A percentile compares a stretch with the other conserved stretches of the same genome.
phyloP scores from a whole-genome alignment of 345 rosid species.

The Excoecaria cochinchinensis region DNA sequence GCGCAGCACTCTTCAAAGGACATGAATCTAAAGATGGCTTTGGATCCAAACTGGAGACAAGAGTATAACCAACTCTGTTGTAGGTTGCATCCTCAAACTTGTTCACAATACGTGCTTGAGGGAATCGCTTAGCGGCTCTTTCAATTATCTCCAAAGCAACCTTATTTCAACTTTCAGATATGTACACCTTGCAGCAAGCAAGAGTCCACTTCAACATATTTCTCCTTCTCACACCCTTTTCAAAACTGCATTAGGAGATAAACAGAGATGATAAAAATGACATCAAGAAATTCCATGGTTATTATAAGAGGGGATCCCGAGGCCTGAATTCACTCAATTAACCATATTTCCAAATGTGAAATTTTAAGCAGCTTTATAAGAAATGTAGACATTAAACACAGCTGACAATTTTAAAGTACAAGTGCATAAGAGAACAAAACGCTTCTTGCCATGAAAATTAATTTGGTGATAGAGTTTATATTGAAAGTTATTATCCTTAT shows the following conservation, averaged over 20 bases:
- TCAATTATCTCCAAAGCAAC: slow-evolving; percentile 66
- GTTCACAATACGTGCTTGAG: slow-evolving; percentile 65
- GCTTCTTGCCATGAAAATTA: not conserved
- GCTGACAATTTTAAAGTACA: not conserved
- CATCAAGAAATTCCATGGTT: slow-evolving; percentile 35
- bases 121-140: slow-evolving; percentile 60
- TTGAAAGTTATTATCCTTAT: not conserved
- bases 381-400: not conserved
- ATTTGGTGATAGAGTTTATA: not conserved
- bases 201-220: slow-evolving; percentile 66
- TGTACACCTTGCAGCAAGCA: slow-evolving; percentile 82
- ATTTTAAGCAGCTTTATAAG: not conserved
- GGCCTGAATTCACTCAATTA: slow-evolving; percentile 13
- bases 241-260: slow-evolving; percentile 33
- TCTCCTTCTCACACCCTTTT: slow-evolving; percentile 25
- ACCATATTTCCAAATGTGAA: not conserved
- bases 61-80: slow-evolving; percentile 81
- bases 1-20: slow-evolving; percentile 48
- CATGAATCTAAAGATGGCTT: slow-evolving; percentile 31
- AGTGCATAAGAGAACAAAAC: not conserved
- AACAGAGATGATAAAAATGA: slow-evolving; percentile 13
- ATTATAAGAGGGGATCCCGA: slow-evolving; percentile 27
- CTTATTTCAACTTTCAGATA: slow-evolving; percentile 75
- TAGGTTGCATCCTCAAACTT: slow-evolving; percentile 77
- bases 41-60: slow-evolving; percentile 53